Evolutionary conservation across 2,329 filamentous ascomycete species (phyloP), one percentile per base, ranked within the genome.

Genomic region (Talaromyces sp.): DNA sequence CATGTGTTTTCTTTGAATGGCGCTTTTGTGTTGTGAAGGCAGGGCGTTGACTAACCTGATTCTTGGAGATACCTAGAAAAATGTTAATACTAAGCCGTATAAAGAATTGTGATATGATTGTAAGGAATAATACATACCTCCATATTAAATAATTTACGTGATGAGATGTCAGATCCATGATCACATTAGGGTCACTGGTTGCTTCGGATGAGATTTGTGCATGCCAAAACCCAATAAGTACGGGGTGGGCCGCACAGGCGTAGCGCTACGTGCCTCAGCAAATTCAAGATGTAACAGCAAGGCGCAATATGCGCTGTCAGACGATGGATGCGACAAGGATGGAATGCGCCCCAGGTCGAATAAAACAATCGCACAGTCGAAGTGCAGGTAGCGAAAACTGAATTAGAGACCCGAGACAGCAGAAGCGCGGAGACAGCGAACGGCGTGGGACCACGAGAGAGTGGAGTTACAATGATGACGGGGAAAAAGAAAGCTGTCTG

Each of bases 61-160:
- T 85, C 83, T 77, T 85, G 83, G 71, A 85, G 79, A 72, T 85
- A 85, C 73, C 83, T 84, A 68, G n/a, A 31, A 22, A 1, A 7
- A 63, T 38, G 51, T 56, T 58, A 40, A 17, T 15, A 54, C 10
- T 29, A 13, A 31, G 5, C 5, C 3, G 2, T 13, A 7, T n/a
- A 8, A 11, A 34, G 10, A 19, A 15, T 15, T 5, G 6, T 38
- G 11, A 15, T 22, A 7, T 3, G 5, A 34, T 38, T 10, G 13
- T 38, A n/a, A 22, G 22, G 11, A 25, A 45, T 8, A 25, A 63
- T 27, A 77, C 81, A 65, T 84, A 89, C 83, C 87, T 86, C 84
- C 87, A 88, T 77, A 90, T 87, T 73, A 89, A 80, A 78, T 89
- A 89, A 79, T 89, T 90, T 74, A 90, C 83, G 75, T 89, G 86